Evolutionary conservation across 1,284 basidiomycete genomes (phyloP).

Genomic region (Sparassis latifolia): DNA sequence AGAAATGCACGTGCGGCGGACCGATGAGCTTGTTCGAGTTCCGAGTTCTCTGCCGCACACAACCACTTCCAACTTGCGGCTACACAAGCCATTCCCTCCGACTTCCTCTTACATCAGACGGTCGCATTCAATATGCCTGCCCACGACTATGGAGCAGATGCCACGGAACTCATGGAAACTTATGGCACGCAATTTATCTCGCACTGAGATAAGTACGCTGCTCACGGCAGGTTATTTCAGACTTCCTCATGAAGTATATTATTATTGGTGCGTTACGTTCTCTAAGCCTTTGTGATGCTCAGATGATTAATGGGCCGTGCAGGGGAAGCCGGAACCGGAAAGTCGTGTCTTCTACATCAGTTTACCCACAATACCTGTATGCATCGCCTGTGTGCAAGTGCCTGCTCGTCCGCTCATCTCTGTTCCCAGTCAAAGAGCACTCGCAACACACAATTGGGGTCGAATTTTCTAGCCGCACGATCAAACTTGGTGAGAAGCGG

Average conservation of each 20-base stretch:
- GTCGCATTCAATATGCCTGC: constrained; percentile 10
- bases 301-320: not conserved
- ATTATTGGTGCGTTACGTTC: constrained; percentile 67
- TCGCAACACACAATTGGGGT: constrained; percentile 98
- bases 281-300: not conserved
- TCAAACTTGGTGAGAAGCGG: constrained; percentile 86
- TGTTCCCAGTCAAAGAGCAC: constrained; percentile 82
- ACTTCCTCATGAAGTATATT: constrained; percentile 97
- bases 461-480: constrained; percentile 87
- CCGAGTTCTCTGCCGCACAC: too few relatives aligned
- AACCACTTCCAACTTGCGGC: too few relatives aligned
- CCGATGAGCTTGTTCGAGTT: too few relatives aligned
- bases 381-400: constrained; percentile 2
- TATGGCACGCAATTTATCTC: constrained; percentile 58
- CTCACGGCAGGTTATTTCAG: constrained; percentile 36
- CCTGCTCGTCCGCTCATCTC: constrained; percentile 1
- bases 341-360: constrained; percentile 93
- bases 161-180: constrained; percentile 87
- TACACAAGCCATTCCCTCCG: too few relatives aligned
- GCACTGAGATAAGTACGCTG: not conserved
- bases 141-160: constrained; percentile 65
- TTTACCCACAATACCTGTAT: constrained; percentile 92
- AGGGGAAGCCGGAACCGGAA: constrained; percentile 96
- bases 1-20: too few relatives aligned
- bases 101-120: too few relatives aligned